A percentile compares a stretch with the other conserved stretches of the same genome.
These are phyloP conservation scores for Physcomitrium patens DNA, from an alignment of 225 moss, liverwort and hornwort species.

Conservation along the genomic window DNA sequence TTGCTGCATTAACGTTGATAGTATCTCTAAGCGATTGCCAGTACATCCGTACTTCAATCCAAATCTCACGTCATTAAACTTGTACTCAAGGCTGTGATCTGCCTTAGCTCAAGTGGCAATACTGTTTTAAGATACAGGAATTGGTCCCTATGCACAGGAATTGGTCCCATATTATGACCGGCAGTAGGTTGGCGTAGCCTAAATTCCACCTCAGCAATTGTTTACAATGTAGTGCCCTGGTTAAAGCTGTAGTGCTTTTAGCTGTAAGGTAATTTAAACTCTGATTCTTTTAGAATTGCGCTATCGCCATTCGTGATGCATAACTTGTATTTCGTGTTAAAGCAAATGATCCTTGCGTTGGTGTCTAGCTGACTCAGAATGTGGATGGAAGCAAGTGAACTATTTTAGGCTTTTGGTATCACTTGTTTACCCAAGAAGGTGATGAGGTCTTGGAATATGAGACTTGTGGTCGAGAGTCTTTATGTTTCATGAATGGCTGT, in stretches of 20 bases:
- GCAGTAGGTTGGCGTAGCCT: not conserved
- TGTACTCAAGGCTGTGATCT: slow-evolving; percentile 29
- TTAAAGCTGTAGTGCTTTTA: slow-evolving; percentile 36
- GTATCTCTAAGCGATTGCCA: slow-evolving; percentile 22
- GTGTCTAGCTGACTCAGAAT: slow-evolving; percentile 17
- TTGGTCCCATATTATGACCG: slow-evolving; percentile 11
- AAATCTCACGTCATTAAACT: slow-evolving; percentile 33
- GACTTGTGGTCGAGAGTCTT: slow-evolving; percentile 15
- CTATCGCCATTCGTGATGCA: slow-evolving; percentile 54
- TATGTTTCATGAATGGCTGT: slow-evolving; percentile 27
- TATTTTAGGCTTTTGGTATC: slow-evolving; percentile 32
- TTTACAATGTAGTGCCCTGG: slow-evolving; percentile 37
- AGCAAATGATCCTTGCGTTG: slow-evolving; percentile 29
- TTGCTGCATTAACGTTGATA: slow-evolving; percentile 16
- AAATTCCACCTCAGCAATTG: slow-evolving; percentile 30
- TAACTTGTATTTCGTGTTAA: slow-evolving; percentile 41
- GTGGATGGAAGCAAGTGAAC: slow-evolving; percentile 36
- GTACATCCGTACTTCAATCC: slow-evolving; percentile 25
- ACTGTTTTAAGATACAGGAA: slow-evolving; percentile 3
- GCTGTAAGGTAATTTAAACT: slow-evolving; percentile 44
- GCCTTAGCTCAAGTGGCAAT: slow-evolving; percentile 15
- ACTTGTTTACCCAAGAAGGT: slow-evolving; percentile 33
- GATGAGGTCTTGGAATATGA: slow-evolving; percentile 23
- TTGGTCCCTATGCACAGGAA: slow-evolving; percentile 22
- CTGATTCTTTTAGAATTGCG: slow-evolving; percentile 57